Percentiles rank a stretch among this genome's conserved stretches.
These are phyloP conservation scores for Lathyrus tuberosus DNA, from an alignment of 306 rosid species.

Conservation along the genomic window DNA sequence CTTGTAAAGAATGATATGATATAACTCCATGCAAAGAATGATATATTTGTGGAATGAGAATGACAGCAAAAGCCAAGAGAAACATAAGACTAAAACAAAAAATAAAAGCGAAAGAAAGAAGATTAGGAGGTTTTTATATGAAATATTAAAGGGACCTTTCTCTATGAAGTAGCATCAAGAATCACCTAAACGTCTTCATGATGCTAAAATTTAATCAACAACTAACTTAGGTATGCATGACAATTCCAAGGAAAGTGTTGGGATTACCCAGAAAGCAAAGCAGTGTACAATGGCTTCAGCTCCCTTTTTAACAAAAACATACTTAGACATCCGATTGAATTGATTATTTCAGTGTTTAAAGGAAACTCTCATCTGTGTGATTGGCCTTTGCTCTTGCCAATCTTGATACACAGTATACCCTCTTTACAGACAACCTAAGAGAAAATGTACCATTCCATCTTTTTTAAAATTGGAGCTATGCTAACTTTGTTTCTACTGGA, in stretches of 20 bases:
- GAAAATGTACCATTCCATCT: no score
- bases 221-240: background rate
- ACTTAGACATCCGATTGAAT: conserved; percentile 11
- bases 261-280: background rate
- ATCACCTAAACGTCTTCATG: background rate
- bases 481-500: no score
- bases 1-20: conserved; percentile 15
- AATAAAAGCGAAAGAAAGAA: background rate
- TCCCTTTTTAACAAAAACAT: background rate
- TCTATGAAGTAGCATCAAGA: background rate
- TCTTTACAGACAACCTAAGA: no score
- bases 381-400: no score
- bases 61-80: background rate
- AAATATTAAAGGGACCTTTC: conserved; percentile 6
- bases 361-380: no score
- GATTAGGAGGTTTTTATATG: background rate
- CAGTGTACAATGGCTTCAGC: background rate
- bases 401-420: no score
- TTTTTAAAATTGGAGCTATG: no score
- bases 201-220: background rate
- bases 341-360: no score
- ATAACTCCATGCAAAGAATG: no score
- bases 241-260: background rate
- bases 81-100: conserved; percentile 1
- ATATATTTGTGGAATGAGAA: background rate